Evolutionary conservation across 257 asterid species (phyloP).

Genomic region (Solanum infundibuliforme): DNA sequence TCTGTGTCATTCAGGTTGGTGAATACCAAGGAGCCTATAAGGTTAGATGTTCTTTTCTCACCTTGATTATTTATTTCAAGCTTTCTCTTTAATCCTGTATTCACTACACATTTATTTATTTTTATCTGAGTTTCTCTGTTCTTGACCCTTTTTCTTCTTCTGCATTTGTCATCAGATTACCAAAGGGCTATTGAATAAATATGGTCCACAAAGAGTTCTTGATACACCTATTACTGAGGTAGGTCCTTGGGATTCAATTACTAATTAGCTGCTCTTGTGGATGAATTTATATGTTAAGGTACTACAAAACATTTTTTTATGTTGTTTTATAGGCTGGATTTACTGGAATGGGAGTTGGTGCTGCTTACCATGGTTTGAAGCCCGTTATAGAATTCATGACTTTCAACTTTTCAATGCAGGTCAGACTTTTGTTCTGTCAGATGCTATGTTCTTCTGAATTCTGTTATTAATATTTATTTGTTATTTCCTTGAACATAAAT

Average conservation of each 20-base stretch:
- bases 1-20: constrained; percentile 56
- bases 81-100: neutral
- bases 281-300: neutral
- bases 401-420: constrained; percentile 98
- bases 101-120: neutral
- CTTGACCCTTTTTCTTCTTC: neutral
- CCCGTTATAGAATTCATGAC: constrained; percentile 95
- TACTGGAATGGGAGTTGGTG: constrained; percentile 92
- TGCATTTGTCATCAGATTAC: constrained; percentile 39
- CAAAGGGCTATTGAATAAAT: constrained; percentile 80
- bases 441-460: neutral
- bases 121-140: neutral
- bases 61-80: neutral
- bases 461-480: neutral
- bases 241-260: constrained; percentile 8
- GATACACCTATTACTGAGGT: constrained; percentile 99
- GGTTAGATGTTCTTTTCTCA: constrained; percentile 31
- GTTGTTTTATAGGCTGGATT: constrained; percentile 68
- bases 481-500: neutral
- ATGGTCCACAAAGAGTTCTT: constrained; percentile 83
- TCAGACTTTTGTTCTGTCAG: constrained; percentile 5
- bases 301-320: constrained; percentile 3
- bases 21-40: constrained; percentile 98
- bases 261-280: neutral
- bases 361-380: constrained; percentile 87